Percentiles rank a stretch among this genome's conserved stretches.
These are phyloP conservation scores for Leishmania braziliensis DNA, from an alignment of 208 protist species.

Conservation along the genomic window DNA sequence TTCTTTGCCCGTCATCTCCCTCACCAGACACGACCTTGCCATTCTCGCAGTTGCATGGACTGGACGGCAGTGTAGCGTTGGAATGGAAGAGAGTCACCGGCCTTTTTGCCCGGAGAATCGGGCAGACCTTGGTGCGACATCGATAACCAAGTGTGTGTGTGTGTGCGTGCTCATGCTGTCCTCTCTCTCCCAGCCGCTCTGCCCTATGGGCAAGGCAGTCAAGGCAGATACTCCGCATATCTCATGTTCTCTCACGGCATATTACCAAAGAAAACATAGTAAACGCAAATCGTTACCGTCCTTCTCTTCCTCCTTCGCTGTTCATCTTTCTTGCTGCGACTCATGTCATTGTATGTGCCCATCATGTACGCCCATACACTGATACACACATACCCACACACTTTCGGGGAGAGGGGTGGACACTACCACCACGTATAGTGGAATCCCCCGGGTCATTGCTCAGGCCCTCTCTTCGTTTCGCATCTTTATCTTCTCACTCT, in stretches of 20 bases:
- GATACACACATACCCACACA: neutral
- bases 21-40: neutral
- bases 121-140: neutral
- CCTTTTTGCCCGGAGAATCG: neutral
- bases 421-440: neutral
- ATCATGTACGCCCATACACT: neutral
- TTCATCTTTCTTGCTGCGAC: constrained; percentile 3
- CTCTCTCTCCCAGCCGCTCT: neutral
- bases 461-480: neutral
- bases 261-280: neutral
- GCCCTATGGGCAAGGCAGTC: neutral
- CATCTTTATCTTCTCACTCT: neutral
- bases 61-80: neutral
- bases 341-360: neutral
- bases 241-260: neutral
- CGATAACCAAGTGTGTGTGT: neutral
- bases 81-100: neutral
- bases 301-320: neutral
- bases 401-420: neutral
- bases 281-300: neutral
- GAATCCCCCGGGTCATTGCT: neutral
- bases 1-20: neutral
- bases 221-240: neutral
- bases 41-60: neutral
- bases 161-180: neutral